Evolutionary conservation across 1,139 yeast genomes (phyloP), one percentile per base, ranked within the genome.

Genomic region (Hyphopichia buzzinii): DNA sequence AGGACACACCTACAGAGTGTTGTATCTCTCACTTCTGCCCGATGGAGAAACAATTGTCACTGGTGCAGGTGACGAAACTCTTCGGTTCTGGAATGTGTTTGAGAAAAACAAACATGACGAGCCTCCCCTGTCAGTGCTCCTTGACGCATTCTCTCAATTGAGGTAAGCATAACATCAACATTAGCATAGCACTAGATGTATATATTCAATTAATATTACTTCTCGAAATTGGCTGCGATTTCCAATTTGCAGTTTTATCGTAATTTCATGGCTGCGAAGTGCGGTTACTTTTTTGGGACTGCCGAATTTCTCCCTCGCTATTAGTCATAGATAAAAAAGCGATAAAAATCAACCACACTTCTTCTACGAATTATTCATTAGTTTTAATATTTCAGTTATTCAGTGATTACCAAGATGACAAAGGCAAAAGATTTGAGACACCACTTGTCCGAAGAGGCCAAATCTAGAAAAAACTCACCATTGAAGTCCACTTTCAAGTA

Each of bases 21-120:
- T 94, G 34, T 94, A 92, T 56, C 70, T 92, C 46, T 80, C 96
- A 3, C 72, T 92, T 65, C 84, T 95, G n/a, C 96, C 97, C 0
- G 97, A 92, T 61, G 98, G 98, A 1, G 90, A 87, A 45, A 88
- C 97, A 0, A 84, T 92, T n/a, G 98, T 92, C 3, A 90, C 98
- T 0, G 99, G 98, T 1, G 97, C 98, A 1, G 98, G 98, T 2
- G 99, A 92, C 62, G 98, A 94, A 59, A 92, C 98, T 0, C 65
- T 92, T 40, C 63, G 97, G 48, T 87, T 89, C 52, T 90, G 97
- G 97, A 87, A 86, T 49, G 84, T 88, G 2, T 89, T 87, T 62
- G 95, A 86, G 42, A 87, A 84, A 57, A 79, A 74, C 42, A 81
- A 77, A 52, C 63, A 69, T 30, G 81, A 74, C 41, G 72, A 67